A percentile compares a stretch with the other conserved stretches of the same genome.
These are phyloP conservation scores for Beauveria rudraprayagi DNA, from an alignment of 2,329 filamentous ascomycete genomes.

Conservation along the genomic window DNA sequence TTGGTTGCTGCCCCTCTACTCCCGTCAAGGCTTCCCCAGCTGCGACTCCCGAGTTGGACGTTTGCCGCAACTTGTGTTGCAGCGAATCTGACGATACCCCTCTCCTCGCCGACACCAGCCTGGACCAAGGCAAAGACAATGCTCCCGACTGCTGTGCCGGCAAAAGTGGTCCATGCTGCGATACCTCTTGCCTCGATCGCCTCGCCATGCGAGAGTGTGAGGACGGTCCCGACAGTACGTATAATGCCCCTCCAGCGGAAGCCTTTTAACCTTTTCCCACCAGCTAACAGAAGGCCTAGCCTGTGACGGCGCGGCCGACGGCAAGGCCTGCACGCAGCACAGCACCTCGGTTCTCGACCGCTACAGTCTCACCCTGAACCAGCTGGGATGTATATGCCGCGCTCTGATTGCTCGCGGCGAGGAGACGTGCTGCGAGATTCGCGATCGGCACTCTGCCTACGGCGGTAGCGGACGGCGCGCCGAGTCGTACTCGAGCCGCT, in stretches of 20 bases:
- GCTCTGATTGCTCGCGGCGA: conserved; percentile 42
- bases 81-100: not conserved
- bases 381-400: conserved; percentile 47
- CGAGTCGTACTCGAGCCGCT: not conserved
- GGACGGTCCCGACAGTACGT: not conserved
- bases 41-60: not conserved
- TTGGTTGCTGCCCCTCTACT: not conserved
- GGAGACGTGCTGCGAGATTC: conserved; percentile 39
- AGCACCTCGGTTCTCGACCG: conserved; percentile 24
- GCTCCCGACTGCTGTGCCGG: conserved; percentile 33
- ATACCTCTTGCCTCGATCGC: conserved; percentile 34
- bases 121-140: not conserved
- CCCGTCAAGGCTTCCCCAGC: not conserved
- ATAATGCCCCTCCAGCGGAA: not conserved
- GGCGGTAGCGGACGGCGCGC: conserved; percentile 15
- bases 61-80: not conserved
- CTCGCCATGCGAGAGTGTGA: conserved; percentile 35
- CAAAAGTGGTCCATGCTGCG: conserved; percentile 33
- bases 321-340: conserved; percentile 31
- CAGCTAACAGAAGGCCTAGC: not conserved
- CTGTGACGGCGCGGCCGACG: conserved; percentile 16
- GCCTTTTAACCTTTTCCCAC: not conserved
- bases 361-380: conserved; percentile 36
- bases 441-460: conserved; percentile 16
- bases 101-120: not conserved